phyloP scores from a whole-genome alignment of 148 eudicot genomes.

The Hydrangea macrophylla region DNA sequence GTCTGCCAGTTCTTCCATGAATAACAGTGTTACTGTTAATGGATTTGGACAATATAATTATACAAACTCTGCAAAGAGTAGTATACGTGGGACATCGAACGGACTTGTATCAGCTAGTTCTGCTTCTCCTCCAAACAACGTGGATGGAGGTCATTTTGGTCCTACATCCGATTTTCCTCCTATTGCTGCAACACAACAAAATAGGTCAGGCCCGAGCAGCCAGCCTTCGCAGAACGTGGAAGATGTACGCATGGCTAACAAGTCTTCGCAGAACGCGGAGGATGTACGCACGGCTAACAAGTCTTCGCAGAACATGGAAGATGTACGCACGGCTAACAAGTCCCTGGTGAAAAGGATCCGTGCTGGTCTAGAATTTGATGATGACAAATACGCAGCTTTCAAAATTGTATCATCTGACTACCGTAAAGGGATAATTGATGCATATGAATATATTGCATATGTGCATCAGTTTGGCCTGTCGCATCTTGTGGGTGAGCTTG shows the following conservation, averaged over 20 bases:
- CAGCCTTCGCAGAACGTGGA: too few species aligned
- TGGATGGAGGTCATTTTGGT: slow-evolving; percentile 38
- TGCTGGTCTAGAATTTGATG: slow-evolving; percentile 62
- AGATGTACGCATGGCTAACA: too few species aligned
- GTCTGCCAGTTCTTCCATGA: too few species aligned
- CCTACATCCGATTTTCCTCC: slow-evolving; percentile 76
- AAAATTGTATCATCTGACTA: slow-evolving; percentile 75
- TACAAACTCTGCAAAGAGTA: too few species aligned
- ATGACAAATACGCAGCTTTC: slow-evolving; percentile 65
- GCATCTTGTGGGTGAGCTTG: slow-evolving; percentile 84
- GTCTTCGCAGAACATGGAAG: slow-evolving; percentile 38
- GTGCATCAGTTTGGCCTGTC: slow-evolving; percentile 79
- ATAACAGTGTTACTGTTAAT: too few species aligned
- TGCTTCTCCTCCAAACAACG: slow-evolving; percentile 64
- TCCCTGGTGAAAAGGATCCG: slow-evolving; percentile 86
- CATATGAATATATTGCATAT: slow-evolving; percentile 56
- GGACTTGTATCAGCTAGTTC: slow-evolving; percentile 25
- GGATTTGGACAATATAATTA: too few species aligned
- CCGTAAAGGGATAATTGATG: slow-evolving; percentile 70
- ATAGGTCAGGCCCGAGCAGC: slow-evolving; percentile 26
- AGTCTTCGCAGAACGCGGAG: too few species aligned
- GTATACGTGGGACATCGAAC: too few species aligned
- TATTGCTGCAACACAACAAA: slow-evolving; percentile 55
- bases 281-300: too few species aligned
- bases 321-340: slow-evolving; percentile 82